Percentiles rank a stretch among this genome's conserved stretches.
These are phyloP conservation scores for Rubus parviflorus DNA, from an alignment of 306 rosid genomes.

Conservation along the genomic window DNA sequence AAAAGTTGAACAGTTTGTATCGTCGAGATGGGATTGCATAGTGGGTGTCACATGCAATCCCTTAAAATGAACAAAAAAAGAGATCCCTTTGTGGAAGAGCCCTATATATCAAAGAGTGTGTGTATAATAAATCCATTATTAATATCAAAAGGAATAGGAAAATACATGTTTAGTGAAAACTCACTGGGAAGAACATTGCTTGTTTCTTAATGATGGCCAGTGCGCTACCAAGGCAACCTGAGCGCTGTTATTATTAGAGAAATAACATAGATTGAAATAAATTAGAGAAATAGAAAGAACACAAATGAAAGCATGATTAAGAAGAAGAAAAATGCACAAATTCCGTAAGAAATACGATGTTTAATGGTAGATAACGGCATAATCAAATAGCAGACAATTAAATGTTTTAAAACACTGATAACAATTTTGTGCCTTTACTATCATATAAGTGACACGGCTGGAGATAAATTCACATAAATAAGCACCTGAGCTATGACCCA, in stretches of 20 bases:
- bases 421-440: not conserved
- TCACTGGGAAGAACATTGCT: slow-evolving; percentile 68
- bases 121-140: not conserved
- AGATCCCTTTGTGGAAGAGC: not conserved
- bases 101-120: not conserved
- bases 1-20: not conserved
- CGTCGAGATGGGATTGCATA: not conserved
- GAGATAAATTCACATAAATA: slow-evolving; percentile 14
- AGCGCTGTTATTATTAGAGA: slow-evolving; percentile 55
- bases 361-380: not conserved
- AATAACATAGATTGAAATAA: slow-evolving; percentile 11
- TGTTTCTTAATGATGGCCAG: slow-evolving; percentile 81
- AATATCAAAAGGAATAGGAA: not conserved
- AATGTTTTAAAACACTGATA: not conserved
- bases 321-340: not conserved
- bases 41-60: no score
- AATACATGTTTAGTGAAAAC: slow-evolving; percentile 24
- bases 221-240: slow-evolving; percentile 87
- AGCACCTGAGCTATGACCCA: slow-evolving; percentile 88
- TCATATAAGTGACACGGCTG: not conserved
- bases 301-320: not conserved
- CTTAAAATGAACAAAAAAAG: not conserved
- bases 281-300: slow-evolving; percentile 7
- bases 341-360: not conserved
- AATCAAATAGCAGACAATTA: not conserved